Percentiles rank a stretch among this genome's conserved stretches.
Evolutionary conservation across 352 stramenopile genomes (phyloP).

Genomic region (Saprolegnia parasitica): DNA sequence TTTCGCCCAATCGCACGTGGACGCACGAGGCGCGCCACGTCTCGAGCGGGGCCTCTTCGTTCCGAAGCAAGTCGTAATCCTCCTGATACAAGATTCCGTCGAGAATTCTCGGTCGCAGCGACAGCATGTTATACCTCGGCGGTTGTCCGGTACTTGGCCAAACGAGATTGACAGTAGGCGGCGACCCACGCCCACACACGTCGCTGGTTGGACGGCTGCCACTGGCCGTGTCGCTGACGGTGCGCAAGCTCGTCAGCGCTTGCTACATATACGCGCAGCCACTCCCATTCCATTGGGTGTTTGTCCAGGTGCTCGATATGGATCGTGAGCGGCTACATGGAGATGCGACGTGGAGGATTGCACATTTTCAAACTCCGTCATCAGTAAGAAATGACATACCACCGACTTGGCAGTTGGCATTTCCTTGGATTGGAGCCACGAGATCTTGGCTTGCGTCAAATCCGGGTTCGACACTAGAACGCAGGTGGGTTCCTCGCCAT

Average conservation of each 20-base stretch:
- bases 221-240: constrained; percentile 1
- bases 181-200: constrained; percentile 32
- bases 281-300: constrained; percentile 14
- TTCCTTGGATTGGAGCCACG: not conserved
- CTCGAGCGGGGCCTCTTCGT: constrained; percentile 47
- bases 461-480: not conserved
- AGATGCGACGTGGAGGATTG: not conserved
- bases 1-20: constrained; percentile 65
- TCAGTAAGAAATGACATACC: not conserved
- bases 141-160: constrained; percentile 3
- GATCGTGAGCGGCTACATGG: constrained; percentile 19
- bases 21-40: constrained; percentile 60
- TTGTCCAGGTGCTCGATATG: not conserved
- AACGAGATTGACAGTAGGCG: constrained; percentile 33
- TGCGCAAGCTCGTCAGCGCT: constrained; percentile 3
- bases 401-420: not conserved
- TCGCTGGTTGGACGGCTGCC: constrained; percentile 30
- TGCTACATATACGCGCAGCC: constrained; percentile 13
- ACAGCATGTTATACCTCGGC: constrained; percentile 35
- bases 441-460: constrained; percentile 24
- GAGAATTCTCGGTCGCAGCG: not conserved
- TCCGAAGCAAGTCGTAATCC: constrained; percentile 46
- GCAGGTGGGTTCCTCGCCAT: not conserved
- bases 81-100: constrained; percentile 31
- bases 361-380: not conserved